Evolutionary conservation across 768 basidiomycete species (phyloP).

Genomic region (Boletus eberwhitei): DNA sequence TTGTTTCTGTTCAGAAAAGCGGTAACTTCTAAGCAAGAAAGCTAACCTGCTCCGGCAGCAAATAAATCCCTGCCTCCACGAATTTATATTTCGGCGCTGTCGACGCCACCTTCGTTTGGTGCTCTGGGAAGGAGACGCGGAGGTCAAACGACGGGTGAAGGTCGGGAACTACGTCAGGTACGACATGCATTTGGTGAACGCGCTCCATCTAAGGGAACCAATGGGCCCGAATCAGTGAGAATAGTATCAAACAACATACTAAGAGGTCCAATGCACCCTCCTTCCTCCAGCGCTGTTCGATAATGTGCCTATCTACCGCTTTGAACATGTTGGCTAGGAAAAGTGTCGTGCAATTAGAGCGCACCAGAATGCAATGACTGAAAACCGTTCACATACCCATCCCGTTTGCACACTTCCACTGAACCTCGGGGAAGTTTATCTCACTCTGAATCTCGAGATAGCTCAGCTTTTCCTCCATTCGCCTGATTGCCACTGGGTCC

Average conservation of each 20-base stretch:
- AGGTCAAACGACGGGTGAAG: constrained; percentile 75
- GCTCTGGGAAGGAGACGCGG: constrained; percentile 53
- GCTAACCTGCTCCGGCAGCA: constrained; percentile 65
- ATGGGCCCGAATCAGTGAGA: background rate
- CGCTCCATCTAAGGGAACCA: constrained; percentile 74
- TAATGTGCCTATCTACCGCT: constrained; percentile 70
- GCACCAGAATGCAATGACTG: background rate
- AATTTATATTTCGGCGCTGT: constrained; percentile 30
- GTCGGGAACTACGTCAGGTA: constrained; percentile 79
- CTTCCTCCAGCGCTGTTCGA: constrained; percentile 82
- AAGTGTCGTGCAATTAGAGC: background rate
- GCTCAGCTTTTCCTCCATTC: constrained; percentile 45
- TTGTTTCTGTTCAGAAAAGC: constrained; percentile 24
- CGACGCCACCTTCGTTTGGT: constrained; percentile 16
- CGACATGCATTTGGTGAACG: constrained; percentile 83
- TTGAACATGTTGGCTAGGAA: constrained; percentile 61
- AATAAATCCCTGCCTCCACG: constrained; percentile 69
- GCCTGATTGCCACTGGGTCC: constrained; percentile 39
- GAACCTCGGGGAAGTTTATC: constrained; percentile 77
- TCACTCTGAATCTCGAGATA: constrained; percentile 77
- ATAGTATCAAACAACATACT: constrained; percentile 35
- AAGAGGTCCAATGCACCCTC: constrained; percentile 82
- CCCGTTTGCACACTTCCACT: constrained; percentile 79
- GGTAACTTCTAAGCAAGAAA: background rate
- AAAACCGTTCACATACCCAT: constrained; percentile 52